These are phyloP conservation scores for Crithidia acanthocephali DNA, from an alignment of 208 protist genomes.

Conservation along the genomic window DNA sequence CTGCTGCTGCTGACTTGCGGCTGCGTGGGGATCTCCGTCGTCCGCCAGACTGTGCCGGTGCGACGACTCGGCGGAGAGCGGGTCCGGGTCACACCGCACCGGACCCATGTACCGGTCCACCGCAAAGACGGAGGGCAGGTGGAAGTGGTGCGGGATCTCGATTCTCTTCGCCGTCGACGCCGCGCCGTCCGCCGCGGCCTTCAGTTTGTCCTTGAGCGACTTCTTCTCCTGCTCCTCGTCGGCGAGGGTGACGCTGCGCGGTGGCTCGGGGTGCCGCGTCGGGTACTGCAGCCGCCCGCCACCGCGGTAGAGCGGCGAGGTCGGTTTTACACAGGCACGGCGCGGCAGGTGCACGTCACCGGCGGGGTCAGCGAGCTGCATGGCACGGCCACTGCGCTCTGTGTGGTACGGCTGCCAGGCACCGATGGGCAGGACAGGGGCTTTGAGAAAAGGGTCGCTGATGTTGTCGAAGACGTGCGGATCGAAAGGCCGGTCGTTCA, in stretches of 20 bases:
- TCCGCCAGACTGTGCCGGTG: constrained; percentile 5
- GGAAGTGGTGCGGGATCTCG: constrained; percentile 40
- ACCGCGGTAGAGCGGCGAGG: constrained; percentile 45
- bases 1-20: not conserved
- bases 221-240: constrained; percentile 33
- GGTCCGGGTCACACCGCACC: constrained; percentile 43
- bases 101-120: constrained; percentile 44
- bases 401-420: constrained; percentile 55
- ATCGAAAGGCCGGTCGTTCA: constrained; percentile 18
- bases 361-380: constrained; percentile 56
- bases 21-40: not conserved
- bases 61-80: constrained; percentile 1
- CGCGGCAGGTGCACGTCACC: constrained; percentile 52
- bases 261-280: constrained; percentile 29
- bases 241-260: constrained; percentile 21
- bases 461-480: constrained; percentile 19
- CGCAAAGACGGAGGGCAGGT: constrained; percentile 49
- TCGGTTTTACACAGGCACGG: constrained; percentile 46
- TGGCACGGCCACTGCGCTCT: constrained; percentile 7
- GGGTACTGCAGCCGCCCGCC: constrained; percentile 44
- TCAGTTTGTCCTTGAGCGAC: constrained; percentile 34
- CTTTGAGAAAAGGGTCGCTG: constrained; percentile 24
- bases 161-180: constrained; percentile 15
- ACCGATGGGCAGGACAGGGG: constrained; percentile 40
- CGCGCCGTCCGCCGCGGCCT: constrained; percentile 24